Evolutionary conservation across 345 rosid species (phyloP).

Genomic region (Cardamine occulta): DNA sequence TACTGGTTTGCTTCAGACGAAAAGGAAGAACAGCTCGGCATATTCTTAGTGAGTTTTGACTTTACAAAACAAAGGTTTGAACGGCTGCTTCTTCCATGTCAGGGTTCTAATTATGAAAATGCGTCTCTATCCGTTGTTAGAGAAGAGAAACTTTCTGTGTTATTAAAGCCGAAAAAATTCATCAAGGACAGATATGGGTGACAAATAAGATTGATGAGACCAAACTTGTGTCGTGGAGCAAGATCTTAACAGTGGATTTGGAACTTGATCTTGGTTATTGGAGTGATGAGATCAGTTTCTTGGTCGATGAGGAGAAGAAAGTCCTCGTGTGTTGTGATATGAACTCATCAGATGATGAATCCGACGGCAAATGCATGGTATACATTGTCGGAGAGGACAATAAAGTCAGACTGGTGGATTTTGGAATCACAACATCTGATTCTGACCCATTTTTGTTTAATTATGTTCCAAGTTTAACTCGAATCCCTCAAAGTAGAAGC

Average conservation of each 20-base stretch:
- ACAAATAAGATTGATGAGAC: constrained; percentile 11
- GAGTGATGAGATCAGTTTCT: background rate
- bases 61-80: background rate
- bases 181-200: background rate
- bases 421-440: background rate
- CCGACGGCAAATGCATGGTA: background rate
- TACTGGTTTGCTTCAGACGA: background rate
- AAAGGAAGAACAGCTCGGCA: background rate
- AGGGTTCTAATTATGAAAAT: too few species aligned
- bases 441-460: background rate
- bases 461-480: background rate
- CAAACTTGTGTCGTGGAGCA: background rate
- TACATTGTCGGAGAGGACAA: background rate
- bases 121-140: background rate
- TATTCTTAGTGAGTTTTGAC: background rate
- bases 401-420: background rate
- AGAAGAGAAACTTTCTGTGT: background rate
- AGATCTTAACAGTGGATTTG: background rate
- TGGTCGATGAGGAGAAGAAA: background rate
- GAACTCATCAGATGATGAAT: background rate
- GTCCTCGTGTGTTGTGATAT: background rate
- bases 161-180: background rate
- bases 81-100: background rate
- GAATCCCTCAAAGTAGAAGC: background rate
- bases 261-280: background rate